Conservation (phyloP, 176 grass and related monocot species). For the Puya raimondii region DNA sequence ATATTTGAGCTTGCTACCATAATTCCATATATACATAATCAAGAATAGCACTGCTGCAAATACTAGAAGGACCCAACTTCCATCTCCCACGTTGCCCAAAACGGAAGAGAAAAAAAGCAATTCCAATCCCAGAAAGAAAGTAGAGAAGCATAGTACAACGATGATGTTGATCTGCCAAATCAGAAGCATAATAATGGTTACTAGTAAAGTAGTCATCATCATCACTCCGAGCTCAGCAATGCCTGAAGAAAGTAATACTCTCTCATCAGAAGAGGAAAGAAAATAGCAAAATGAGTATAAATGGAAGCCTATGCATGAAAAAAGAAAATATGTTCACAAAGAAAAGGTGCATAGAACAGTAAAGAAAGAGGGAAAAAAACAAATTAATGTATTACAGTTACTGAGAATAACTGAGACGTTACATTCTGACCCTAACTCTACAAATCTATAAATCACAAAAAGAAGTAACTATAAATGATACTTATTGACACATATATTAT, state of each 20-base stretch:
- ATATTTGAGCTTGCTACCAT: slow-evolving; percentile 88
- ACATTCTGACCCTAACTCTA: too few species aligned
- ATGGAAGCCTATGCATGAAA: too few species aligned
- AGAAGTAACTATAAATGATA: too few species aligned
- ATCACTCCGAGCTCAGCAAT: slow-evolving; percentile 93
- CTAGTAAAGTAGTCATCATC: slow-evolving; percentile 90
- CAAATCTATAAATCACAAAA: too few species aligned
- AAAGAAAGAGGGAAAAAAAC: too few species aligned
- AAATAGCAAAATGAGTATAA: not conserved
- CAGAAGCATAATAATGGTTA: slow-evolving; percentile 97
- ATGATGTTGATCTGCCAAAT: slow-evolving; percentile 99
- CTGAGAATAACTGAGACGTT: too few species aligned
- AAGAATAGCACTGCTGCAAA: slow-evolving; percentile 74
- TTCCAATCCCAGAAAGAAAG: slow-evolving; percentile 74
- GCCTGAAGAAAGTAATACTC: slow-evolving; percentile 30
- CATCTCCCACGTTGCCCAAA: slow-evolving; percentile 64
- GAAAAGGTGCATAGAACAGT: too few species aligned
- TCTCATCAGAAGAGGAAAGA: not conserved
- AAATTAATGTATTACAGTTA: too few species aligned
- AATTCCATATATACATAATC: slow-evolving; percentile 95
- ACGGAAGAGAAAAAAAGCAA: slow-evolving; percentile 94
- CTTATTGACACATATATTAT: too few species aligned
- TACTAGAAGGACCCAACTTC: slow-evolving; percentile 91
- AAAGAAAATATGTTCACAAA: too few species aligned
- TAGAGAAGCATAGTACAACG: slow-evolving; percentile 65